Conservation (phyloP, 1,284 basidiomycete species). For the Leccinum huronense region DNA sequence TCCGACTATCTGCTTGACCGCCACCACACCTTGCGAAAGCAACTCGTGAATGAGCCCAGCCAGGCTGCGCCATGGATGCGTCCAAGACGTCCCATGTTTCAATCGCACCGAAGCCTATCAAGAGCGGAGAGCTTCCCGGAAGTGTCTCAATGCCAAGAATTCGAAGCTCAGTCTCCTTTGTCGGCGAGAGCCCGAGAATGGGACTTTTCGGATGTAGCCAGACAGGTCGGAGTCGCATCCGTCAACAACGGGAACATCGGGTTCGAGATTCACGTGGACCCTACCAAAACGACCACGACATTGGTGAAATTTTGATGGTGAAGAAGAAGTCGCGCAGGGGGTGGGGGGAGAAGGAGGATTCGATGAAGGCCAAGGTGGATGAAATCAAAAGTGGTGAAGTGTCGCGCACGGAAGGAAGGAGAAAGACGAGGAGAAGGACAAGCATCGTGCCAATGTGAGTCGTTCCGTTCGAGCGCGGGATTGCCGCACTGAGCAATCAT, state of each 20-base stretch:
- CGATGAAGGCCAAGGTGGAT: slow-evolving; percentile 45
- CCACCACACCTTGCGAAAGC: slow-evolving; percentile 59
- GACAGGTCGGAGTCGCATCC: slow-evolving; percentile 51
- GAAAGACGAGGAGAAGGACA: background rate
- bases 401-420: slow-evolving; percentile 59
- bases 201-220: slow-evolving; percentile 61
- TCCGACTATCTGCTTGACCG: slow-evolving; percentile 66
- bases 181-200: slow-evolving; percentile 39
- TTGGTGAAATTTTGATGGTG: slow-evolving; percentile 68
- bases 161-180: slow-evolving; percentile 60
- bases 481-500: slow-evolving; percentile 24
- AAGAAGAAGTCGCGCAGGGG: slow-evolving; percentile 67
- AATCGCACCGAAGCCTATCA: slow-evolving; percentile 31
- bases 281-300: slow-evolving; percentile 56
- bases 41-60: slow-evolving; percentile 39
- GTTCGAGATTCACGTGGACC: slow-evolving; percentile 75
- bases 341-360: slow-evolving; percentile 26
- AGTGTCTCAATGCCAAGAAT: slow-evolving; percentile 71
- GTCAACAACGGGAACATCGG: slow-evolving; percentile 46
- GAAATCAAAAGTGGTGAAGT: slow-evolving; percentile 78
- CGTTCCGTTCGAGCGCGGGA: background rate
- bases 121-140: slow-evolving; percentile 38
- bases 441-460: slow-evolving; percentile 44
- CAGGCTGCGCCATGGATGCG: slow-evolving; percentile 38
- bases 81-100: slow-evolving; percentile 33